phyloP scores from a whole-genome alignment of 176 grass and related monocot species.

The Tillandsia fasciculata region DNA sequence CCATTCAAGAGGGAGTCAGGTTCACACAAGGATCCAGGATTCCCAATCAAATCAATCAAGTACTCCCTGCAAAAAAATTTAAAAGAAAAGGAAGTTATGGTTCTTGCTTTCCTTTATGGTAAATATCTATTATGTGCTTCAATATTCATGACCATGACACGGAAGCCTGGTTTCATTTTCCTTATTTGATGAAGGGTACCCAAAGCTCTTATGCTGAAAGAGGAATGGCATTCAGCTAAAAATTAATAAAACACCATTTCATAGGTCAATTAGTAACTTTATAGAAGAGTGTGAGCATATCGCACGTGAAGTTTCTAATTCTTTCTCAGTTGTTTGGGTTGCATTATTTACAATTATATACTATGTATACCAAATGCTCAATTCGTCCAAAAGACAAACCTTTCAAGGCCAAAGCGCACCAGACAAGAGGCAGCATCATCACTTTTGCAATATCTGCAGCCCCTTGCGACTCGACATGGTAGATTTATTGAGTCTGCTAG shows the following conservation, averaged over 20 bases:
- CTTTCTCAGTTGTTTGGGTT: too few relatives aligned
- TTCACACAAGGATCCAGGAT: constrained; percentile 55
- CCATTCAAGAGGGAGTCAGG: constrained; percentile 80
- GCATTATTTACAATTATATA: not conserved
- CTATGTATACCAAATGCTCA: not conserved
- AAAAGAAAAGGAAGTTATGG: not conserved
- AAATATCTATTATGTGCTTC: not conserved
- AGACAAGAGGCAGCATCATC: constrained; percentile 50
- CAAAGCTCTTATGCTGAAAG: too few relatives aligned
- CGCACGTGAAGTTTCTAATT: too few relatives aligned
- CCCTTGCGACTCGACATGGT: constrained; percentile 64
- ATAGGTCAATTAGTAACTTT: too few relatives aligned
- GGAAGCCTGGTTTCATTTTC: too few relatives aligned
- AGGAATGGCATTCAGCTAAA: too few relatives aligned
- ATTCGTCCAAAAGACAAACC: constrained; percentile 27
- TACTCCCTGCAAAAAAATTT: constrained; percentile 56
- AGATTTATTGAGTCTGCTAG: constrained; percentile 58
- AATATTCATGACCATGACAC: too few relatives aligned
- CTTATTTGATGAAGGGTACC: too few relatives aligned
- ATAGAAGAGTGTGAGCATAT: too few relatives aligned
- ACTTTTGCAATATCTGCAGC: constrained; percentile 65
- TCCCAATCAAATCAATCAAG: constrained; percentile 59
- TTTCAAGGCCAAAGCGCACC: constrained; percentile 58
- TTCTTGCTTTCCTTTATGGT: not conserved
- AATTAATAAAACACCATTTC: too few relatives aligned